Base-by-base conservation (phyloP, 768 basidiomycete genomes). In the Tulasnella sp. region DNA sequence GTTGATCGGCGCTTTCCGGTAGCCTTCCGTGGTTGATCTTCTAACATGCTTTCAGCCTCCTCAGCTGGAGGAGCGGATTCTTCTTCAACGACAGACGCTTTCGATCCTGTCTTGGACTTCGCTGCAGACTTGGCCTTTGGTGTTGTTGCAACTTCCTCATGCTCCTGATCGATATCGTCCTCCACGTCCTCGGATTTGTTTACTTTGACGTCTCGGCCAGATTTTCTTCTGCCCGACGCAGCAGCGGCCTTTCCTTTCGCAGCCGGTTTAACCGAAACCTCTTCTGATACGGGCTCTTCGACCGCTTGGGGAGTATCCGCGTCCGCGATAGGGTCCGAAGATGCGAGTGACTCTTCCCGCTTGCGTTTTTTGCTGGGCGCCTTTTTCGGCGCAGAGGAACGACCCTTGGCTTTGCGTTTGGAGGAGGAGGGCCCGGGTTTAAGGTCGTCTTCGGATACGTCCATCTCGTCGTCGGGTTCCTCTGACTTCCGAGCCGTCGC, bases 281-380 rank as follows among this genome's bases (percentile, higher is more conserved):
- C 42, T 20, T 44, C 37, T 28, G 40, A 24, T 31, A 20, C 18
- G 34, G 73, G 73, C 9, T n/a, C 58, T 14, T 60, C 58, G 37
- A 22, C 74, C 40, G 14, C 74, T 42, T 42, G 41, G 18, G 74
- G 24, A 18, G n/a, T 4, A 18, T 42, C 74, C 24, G 31, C 37
- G 20, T 8, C 44, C n/a, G 11, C 37, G 34, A 44, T 37, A n/a
- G 58, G 12, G n/a, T 58, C 64, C 37, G 50, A 41, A 64, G 77
- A 31, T 24, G 28, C 8, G 34, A 60, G 77, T 64, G 77, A 78
- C 28, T 28, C 20, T 64, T 60, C 77, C 18, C 77, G 48, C 40
- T 78, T 78, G 31, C 77, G 77, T 20, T 78, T 78, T 20, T 60
- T 78, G 74, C 74, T 22, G 24, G 41, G 8, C 60, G 58, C 37